A percentile compares a stretch with the other conserved stretches of the same genome.
Evolutionary conservation across 352 stramenopile genomes (phyloP).

Genomic region (Phytophthora podocarpi): DNA sequence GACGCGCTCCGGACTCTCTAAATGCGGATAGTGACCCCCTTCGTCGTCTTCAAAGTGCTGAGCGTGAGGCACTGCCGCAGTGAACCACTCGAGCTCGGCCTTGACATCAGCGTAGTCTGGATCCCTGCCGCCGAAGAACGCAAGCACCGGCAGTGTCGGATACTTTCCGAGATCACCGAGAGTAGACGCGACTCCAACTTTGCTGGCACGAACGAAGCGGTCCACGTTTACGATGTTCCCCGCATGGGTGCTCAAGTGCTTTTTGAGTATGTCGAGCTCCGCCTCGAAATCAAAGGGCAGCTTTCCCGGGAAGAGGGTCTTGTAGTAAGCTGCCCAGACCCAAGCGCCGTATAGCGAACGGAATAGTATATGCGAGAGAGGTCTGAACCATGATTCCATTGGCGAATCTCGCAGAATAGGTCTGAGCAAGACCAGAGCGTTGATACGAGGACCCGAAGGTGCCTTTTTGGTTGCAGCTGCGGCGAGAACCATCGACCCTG

Average conservation of each 20-base stretch:
- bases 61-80: conserved; percentile 23
- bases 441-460: background rate
- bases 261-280: conserved; percentile 30
- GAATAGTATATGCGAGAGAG: conserved; percentile 43
- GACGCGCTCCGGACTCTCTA: conserved; percentile 34
- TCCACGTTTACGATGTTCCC: conserved; percentile 36
- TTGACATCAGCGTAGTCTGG: conserved; percentile 41
- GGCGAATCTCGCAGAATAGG: conserved; percentile 40
- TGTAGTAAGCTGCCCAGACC: conserved; percentile 48
- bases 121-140: conserved; percentile 44
- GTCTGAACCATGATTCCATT: conserved; percentile 35
- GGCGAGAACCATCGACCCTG: conserved; percentile 40
- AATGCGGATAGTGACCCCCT: conserved; percentile 44
- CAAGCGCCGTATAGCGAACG: conserved; percentile 31
- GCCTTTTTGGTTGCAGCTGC: conserved; percentile 9
- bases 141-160: conserved; percentile 26
- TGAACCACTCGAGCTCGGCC: conserved; percentile 40
- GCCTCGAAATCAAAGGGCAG: conserved; percentile 30
- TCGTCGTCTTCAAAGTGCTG: conserved; percentile 23
- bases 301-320: conserved; percentile 35
- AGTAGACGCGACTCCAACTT: conserved; percentile 27
- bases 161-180: conserved; percentile 13
- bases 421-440: conserved; percentile 35
- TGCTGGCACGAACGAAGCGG: conserved; percentile 27
- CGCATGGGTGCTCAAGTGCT: conserved; percentile 22